These are phyloP conservation scores for Cardamine occulta DNA, from an alignment of 345 rosid genomes.

Conservation along the genomic window DNA sequence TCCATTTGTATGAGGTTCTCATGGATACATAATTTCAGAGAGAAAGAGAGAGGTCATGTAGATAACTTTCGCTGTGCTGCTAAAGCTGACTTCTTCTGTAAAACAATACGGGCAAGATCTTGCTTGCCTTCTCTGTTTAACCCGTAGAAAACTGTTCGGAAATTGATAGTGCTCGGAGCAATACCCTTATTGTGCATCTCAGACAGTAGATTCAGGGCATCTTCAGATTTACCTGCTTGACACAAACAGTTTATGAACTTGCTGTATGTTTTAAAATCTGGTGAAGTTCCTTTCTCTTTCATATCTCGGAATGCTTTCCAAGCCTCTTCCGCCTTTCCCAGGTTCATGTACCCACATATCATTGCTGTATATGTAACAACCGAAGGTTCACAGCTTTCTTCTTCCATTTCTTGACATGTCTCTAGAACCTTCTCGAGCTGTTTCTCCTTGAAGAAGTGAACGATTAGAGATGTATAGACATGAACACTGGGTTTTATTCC, in stretches of 20 bases:
- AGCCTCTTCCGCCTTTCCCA: constrained; percentile 56
- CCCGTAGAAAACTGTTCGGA: constrained; percentile 64
- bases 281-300: constrained; percentile 57
- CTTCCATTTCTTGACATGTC: constrained; percentile 54
- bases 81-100: constrained; percentile 58
- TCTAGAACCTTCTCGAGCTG: constrained; percentile 56
- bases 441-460: constrained; percentile 69
- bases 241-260: constrained; percentile 69
- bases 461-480: constrained; percentile 72
- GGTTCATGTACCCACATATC: constrained; percentile 68
- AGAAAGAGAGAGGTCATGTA: constrained; percentile 31
- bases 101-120: constrained; percentile 58
- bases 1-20: no score
- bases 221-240: constrained; percentile 62
- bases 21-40: not conserved
- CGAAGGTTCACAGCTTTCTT: constrained; percentile 58
- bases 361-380: constrained; percentile 74
- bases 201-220: constrained; percentile 60
- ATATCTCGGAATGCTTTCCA: constrained; percentile 55
- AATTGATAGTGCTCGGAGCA: constrained; percentile 68
- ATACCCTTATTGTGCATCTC: constrained; percentile 66
- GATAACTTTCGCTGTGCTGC: constrained; percentile 51
- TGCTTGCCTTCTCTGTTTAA: constrained; percentile 78
- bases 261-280: constrained; percentile 77
- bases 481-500: constrained; percentile 65